Conservation (phyloP, 2,329 filamentous ascomycete species). For the Harringtonia aguacate region DNA sequence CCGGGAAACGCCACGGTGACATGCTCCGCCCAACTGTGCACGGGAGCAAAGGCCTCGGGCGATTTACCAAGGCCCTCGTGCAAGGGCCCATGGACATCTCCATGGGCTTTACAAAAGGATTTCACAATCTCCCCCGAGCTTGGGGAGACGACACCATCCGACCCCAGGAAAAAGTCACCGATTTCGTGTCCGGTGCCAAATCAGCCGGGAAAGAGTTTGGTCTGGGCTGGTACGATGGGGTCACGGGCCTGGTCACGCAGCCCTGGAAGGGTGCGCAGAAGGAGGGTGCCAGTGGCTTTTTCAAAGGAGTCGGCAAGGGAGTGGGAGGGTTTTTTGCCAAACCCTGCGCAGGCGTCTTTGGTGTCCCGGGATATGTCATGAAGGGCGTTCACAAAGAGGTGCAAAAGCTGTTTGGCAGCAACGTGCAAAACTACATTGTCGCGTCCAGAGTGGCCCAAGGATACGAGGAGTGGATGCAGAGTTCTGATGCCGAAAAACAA, state of each 20-base stretch:
- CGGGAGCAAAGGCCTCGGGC: constrained; percentile 55
- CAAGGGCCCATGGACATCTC: constrained; percentile 80
- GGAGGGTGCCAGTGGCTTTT: constrained; percentile 42
- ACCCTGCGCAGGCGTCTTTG: constrained; percentile 61
- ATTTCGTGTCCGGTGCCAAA: constrained; percentile 62
- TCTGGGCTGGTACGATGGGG: constrained; percentile 66
- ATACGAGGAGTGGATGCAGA: constrained; percentile 7
- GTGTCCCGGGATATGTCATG: constrained; percentile 69
- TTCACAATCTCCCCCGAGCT: constrained; percentile 75
- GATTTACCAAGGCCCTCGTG: constrained; percentile 64
- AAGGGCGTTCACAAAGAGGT: constrained; percentile 74
- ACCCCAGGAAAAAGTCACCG: constrained; percentile 69
- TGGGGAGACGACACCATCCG: constrained; percentile 78
- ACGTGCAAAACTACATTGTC: constrained; percentile 47
- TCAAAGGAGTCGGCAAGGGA: constrained; percentile 72
- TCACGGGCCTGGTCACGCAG: constrained; percentile 68
- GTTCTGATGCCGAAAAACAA: constrained; percentile 4
- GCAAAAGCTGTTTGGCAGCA: constrained; percentile 45
- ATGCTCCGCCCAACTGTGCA: constrained; percentile 36
- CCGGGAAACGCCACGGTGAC: constrained; percentile 4
- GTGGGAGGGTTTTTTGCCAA: constrained; percentile 73
- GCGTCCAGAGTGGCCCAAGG: constrained; percentile 12
- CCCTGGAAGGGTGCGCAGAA: constrained; percentile 48
- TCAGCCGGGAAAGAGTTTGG: constrained; percentile 73
- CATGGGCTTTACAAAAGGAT: constrained; percentile 70